phyloP scores from a whole-genome alignment of 768 basidiomycete species.

The Russula virescens region DNA sequence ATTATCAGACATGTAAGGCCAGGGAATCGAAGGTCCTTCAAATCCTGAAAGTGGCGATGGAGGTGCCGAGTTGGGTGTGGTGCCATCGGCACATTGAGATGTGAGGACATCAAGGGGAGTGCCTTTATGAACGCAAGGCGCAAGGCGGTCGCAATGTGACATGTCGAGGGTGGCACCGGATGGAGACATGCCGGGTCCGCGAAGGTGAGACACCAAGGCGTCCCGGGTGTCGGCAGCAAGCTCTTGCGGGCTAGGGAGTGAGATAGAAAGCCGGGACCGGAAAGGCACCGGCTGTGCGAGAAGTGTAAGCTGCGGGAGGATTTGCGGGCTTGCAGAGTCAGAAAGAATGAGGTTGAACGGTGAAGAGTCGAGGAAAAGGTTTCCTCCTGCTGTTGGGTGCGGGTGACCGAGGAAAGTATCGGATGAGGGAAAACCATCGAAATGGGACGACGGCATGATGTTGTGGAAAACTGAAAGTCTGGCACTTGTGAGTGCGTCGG shows the following conservation, averaged over 20 bases:
- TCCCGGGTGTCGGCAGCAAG: neutral
- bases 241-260: neutral
- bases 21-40: neutral
- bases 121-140: neutral
- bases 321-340: neutral
- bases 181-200: neutral
- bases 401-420: neutral
- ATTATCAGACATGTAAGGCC: neutral
- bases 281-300: neutral
- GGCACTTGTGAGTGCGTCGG: neutral
- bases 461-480: constrained; percentile 13
- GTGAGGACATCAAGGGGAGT: neutral
- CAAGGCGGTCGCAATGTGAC: neutral
- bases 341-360: neutral
- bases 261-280: neutral
- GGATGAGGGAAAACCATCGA: neutral
- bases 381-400: neutral
- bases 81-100: neutral
- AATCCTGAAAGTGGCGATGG: neutral
- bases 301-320: constrained; percentile 5
- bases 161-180: neutral
- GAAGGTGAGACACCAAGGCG: neutral
- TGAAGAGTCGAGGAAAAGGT: constrained; percentile 1
- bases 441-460: constrained; percentile 3
- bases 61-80: neutral